Evolutionary conservation across 2,329 filamentous ascomycete species (phyloP).

Genomic region (Ceratocystiopsis minuta): DNA sequence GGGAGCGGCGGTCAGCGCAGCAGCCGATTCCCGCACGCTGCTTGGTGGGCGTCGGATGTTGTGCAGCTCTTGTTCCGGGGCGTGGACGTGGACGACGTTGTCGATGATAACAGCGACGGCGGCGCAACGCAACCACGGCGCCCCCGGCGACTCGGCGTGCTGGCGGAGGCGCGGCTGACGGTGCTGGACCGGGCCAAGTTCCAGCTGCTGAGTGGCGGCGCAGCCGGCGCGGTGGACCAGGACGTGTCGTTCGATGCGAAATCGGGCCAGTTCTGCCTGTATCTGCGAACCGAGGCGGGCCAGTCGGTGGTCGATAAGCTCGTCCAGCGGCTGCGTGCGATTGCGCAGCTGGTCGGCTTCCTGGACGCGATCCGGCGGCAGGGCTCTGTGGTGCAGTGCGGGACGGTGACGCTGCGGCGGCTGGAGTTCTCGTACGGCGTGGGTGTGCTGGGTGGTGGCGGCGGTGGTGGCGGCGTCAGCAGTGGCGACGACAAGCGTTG

Average conservation of each 20-base stretch:
- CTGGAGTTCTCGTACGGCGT: slow-evolving; percentile 51
- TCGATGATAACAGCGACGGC: slow-evolving; percentile 10
- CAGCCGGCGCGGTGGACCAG: slow-evolving; percentile 24
- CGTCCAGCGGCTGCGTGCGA: slow-evolving; percentile 40
- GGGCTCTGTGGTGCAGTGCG: slow-evolving; percentile 34
- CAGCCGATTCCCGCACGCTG: neutral
- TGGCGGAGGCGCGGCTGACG: slow-evolving; percentile 35
- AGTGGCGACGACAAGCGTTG: slow-evolving; percentile 14
- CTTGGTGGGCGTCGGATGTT: slow-evolving; percentile 39
- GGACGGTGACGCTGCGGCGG: slow-evolving; percentile 40
- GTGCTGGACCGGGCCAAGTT: slow-evolving; percentile 37
- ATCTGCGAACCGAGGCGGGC: slow-evolving; percentile 40
- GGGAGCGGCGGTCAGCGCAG: neutral
- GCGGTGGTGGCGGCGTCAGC: slow-evolving; percentile 1
- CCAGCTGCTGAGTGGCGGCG: slow-evolving; percentile 30
- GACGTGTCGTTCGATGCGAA: slow-evolving; percentile 43
- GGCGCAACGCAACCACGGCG: neutral
- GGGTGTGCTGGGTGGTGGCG: neutral
- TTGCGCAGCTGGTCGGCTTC: slow-evolving; percentile 54
- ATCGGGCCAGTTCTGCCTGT: slow-evolving; percentile 44
- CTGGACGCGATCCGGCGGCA: slow-evolving; percentile 45
- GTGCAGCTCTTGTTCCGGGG: slow-evolving; percentile 40
- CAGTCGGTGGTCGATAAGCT: slow-evolving; percentile 40
- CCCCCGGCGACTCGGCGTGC: slow-evolving; percentile 16
- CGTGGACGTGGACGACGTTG: slow-evolving; percentile 20